Percentiles rank a stretch among this genome's conserved stretches.
These are phyloP conservation scores for Yueomyces sinensis DNA, from an alignment of 805 yeast genomes.

Conservation along the genomic window DNA sequence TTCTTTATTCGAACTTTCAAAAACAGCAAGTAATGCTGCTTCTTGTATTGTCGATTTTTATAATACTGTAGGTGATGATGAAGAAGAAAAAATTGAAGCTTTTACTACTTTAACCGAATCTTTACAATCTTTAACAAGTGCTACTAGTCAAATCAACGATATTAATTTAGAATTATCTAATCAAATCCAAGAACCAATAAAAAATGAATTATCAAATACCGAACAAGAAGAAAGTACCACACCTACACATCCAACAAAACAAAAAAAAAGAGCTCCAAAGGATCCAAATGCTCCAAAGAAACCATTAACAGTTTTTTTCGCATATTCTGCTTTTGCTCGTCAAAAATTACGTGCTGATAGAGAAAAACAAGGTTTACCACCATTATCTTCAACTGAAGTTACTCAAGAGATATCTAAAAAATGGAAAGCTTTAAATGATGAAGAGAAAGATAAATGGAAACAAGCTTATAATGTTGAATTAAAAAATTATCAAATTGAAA, in stretches of 20 bases:
- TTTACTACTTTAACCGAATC: slow-evolving; percentile 31
- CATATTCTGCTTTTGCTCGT: slow-evolving; percentile 63
- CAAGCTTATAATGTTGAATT: slow-evolving; percentile 35
- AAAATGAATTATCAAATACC: not conserved
- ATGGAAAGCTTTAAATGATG: slow-evolving; percentile 65
- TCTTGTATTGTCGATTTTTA: slow-evolving; percentile 66
- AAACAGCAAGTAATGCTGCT: slow-evolving; percentile 79
- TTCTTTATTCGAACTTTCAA: slow-evolving; percentile 68
- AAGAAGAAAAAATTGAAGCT: slow-evolving; percentile 32
- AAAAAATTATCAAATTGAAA: slow-evolving; percentile 31
- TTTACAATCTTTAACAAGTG: slow-evolving; percentile 26
- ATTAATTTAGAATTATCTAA: slow-evolving; percentile 19
- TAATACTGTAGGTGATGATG: slow-evolving; percentile 39
- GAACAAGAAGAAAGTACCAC: not conserved
- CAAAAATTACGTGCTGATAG: slow-evolving; percentile 60
- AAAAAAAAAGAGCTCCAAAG: slow-evolving; percentile 38
- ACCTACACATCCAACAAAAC: slow-evolving; percentile 9
- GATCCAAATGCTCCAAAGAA: slow-evolving; percentile 96
- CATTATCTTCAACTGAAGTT: slow-evolving; percentile 62
- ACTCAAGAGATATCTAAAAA: slow-evolving; percentile 65
- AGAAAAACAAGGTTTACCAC: slow-evolving; percentile 40
- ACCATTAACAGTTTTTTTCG: slow-evolving; percentile 79
- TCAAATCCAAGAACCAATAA: not conserved
- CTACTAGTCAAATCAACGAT: slow-evolving; percentile 22
- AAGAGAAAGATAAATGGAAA: slow-evolving; percentile 63